Base-by-base conservation (phyloP, 1,284 basidiomycete species). In the Melampsora americana region DNA sequence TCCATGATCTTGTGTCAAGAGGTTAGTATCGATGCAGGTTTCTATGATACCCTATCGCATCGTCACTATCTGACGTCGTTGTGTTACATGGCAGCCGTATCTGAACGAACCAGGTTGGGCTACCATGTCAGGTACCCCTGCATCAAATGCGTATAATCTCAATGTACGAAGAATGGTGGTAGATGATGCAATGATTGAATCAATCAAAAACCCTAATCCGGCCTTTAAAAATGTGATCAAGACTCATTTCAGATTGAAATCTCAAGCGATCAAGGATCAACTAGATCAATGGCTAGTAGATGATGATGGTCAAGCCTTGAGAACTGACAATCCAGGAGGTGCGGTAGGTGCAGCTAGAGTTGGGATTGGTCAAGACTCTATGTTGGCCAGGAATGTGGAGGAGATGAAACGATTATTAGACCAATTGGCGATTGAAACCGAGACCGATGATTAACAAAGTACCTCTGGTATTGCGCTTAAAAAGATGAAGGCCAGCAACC, bases 151-250 rank as follows among this genome's bases (percentile, higher is more conserved):
- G 2, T 85, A 84, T 74, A 83, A 91, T 42, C 90, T 91, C 39
- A 95, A 95, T 81, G 87, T 94, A 30, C 87, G 92, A 64, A 85
- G 93, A 35, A 94, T 95, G 93, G 90, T 91, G 4, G 88, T 93
- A 28, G 87, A 87, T 80, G 92, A 91, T 44, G 92, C 93, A 72
- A 92, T 93, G 91, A 85, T 93, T n/a, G 89, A 88, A 46, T 92
- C 90, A 81, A 84, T 95, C 79, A 90, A 88, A 82, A 87, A 86
- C 62, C 90, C 92, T 26, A 91, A 92, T 14, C 90, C 89, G 78
- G 88, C 90, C 72, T 95, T 93, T 81, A 88, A 84, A 56, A 90
- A 92, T 77, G 87, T 94, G 77, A 90, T 96, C 80, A 88, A 87
- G 56, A 94, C 92, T 0, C 93, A 95, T 83, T 95, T 92, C 85